Conservation (phyloP, 2,329 filamentous ascomycete genomes). For the Cercospora berteroae region DNA sequence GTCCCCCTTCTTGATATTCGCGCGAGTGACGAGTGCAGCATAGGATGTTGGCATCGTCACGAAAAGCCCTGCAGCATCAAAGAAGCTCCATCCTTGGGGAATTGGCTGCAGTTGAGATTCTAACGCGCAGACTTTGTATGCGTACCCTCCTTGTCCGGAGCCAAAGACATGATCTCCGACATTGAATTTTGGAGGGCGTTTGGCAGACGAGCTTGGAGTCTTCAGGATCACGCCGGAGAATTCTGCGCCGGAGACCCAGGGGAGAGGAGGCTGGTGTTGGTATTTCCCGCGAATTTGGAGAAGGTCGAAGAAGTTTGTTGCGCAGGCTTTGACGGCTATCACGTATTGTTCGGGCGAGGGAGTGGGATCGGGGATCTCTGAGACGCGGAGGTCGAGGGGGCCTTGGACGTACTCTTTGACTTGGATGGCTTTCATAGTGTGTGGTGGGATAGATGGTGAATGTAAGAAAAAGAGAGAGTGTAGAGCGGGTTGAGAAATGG, state of each 20-base stretch:
- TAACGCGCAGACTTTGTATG: slow-evolving; percentile 66
- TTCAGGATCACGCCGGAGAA: slow-evolving; percentile 77
- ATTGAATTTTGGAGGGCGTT: slow-evolving; percentile 59
- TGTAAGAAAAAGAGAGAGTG: background rate
- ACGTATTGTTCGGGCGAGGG: slow-evolving; percentile 75
- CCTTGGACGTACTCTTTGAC: slow-evolving; percentile 53
- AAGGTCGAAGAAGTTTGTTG: slow-evolving; percentile 96
- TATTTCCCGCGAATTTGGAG: slow-evolving; percentile 95
- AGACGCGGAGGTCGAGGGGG: slow-evolving; percentile 74
- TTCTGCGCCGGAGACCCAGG: slow-evolving; percentile 83
- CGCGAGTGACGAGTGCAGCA: slow-evolving; percentile 74
- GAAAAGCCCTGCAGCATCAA: slow-evolving; percentile 83
- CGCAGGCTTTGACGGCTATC: slow-evolving; percentile 80
- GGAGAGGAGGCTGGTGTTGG: slow-evolving; percentile 83
- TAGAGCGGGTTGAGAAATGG: background rate
- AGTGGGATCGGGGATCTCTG: slow-evolving; percentile 69
- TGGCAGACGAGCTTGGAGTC: slow-evolving; percentile 52
- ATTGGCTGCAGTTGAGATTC: slow-evolving; percentile 71
- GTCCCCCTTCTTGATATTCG: slow-evolving; percentile 73
- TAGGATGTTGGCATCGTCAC: slow-evolving; percentile 91
- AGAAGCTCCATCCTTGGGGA: slow-evolving; percentile 76
- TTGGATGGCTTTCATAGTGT: slow-evolving; percentile 63
- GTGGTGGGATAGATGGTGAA: background rate
- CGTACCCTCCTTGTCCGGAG: slow-evolving; percentile 80
- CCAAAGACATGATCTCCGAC: slow-evolving; percentile 84